Percentiles rank a stretch among this genome's conserved stretches.
phyloP scores from a whole-genome alignment of 1,284 basidiomycete genomes.

The Apiotrichum laibachii region DNA sequence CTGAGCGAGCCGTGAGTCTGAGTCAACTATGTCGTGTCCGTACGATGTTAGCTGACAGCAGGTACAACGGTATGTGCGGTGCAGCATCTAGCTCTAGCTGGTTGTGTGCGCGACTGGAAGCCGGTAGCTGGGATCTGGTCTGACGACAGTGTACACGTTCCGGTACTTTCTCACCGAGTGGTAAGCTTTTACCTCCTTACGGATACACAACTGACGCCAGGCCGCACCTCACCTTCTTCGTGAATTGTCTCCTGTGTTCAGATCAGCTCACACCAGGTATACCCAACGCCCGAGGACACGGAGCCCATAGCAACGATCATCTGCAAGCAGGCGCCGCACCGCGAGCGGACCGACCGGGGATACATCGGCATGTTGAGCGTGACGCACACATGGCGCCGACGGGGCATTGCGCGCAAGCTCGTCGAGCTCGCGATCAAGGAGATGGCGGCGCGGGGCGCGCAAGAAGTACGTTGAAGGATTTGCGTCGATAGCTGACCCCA shows the following conservation, averaged over 20 bases:
- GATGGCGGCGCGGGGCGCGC: constrained; percentile 75
- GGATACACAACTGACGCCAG: constrained; percentile 56
- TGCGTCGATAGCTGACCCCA: constrained; percentile 42
- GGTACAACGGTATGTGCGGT: constrained; percentile 26
- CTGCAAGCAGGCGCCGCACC: constrained; percentile 88
- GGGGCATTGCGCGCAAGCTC: constrained; percentile 80
- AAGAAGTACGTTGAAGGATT: constrained; percentile 62
- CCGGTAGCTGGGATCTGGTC: not conserved
- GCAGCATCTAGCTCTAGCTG: too few species aligned
- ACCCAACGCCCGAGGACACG: constrained; percentile 18
- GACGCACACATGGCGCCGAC: constrained; percentile 71
- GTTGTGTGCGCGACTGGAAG: not conserved
- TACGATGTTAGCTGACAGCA: constrained; percentile 10
- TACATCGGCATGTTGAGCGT: constrained; percentile 99
- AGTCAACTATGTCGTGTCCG: too few species aligned
- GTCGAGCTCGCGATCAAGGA: constrained; percentile 72
- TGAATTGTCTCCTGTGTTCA: too few species aligned
- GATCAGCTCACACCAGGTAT: constrained; percentile 27
- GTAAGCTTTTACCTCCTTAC: constrained; percentile 54
- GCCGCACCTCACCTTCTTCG: constrained; percentile 91
- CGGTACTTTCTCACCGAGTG: constrained; percentile 93
- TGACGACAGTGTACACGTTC: constrained; percentile 48
- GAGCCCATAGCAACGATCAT: constrained; percentile 85
- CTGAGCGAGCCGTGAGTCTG: constrained; percentile 88
- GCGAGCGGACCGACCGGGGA: constrained; percentile 73